Base-by-base conservation (phyloP, 2,329 filamentous ascomycete species). In the Zasmidium citrigriseum region DNA sequence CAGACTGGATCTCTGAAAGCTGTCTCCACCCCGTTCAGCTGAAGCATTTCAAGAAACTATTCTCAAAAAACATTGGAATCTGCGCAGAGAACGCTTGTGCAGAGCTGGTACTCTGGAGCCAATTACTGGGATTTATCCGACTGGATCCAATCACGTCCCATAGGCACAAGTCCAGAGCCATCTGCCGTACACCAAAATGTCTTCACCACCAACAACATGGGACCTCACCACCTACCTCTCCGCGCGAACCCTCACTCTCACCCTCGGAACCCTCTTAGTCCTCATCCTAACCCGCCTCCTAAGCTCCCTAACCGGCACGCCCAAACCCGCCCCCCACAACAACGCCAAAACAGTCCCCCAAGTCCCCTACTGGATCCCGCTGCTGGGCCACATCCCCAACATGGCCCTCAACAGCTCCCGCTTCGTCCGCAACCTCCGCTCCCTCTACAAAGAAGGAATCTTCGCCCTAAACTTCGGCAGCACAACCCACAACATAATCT, bases 331-430 rank as follows among this genome's bases (percentile, higher is more conserved):
- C 14, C 44, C 38, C 22, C 25, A 59, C 21, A 55, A 70, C 64
- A 69, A 67, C 51, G 55, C 63, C 20, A 60, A 64, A 34, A 64
- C 60, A 23, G 57, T 65, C 5, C 64, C 66, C 63, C 72, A 72
- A 54, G 77, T 83, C 59, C 80, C 80, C 70, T 87, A 87, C 70
- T 88, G 83, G 82, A 69, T 87, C 7, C 85, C 85, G 1, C 76
- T 81, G 52, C 34, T 87, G 9, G 82, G 83, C 41, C 83, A 88
- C 73, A 75, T 79, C 5, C 64, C 81, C 20, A 81, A 85, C 63
- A 74, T 78, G 63, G 70, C 77, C 20, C 75, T 79, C 66, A 69
- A 78, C 44, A 76, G 78, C 50, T 72, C 79, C 44, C 65, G 66
- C 11, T 80, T 82, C 63, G 67, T 83, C 59, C 71, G 72, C 41